phyloP scores from a whole-genome alignment of 257 asterid genomes.

The Capsicum chinense region DNA sequence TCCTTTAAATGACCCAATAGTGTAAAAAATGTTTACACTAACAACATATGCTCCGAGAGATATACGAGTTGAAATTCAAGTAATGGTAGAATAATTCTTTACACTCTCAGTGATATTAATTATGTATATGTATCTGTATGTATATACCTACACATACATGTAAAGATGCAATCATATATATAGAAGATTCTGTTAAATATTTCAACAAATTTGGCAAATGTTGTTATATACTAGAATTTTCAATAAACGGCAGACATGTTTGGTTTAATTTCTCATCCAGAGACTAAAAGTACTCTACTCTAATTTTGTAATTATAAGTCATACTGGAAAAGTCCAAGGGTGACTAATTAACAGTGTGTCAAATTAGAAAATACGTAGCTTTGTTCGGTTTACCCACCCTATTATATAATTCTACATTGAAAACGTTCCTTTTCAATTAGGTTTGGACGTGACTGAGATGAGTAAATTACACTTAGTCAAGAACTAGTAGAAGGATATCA shows the following conservation, averaged over 20 bases:
- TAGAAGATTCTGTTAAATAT: conserved; percentile 13
- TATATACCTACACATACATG: not conserved
- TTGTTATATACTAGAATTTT: not conserved
- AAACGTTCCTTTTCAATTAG: not conserved
- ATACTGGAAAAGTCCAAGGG: conserved; percentile 21
- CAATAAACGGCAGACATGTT: not conserved
- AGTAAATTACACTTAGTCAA: not conserved
- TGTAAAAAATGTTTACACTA: no score
- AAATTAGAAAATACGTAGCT: conserved; percentile 20
- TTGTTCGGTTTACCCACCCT: not conserved
- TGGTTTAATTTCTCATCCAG: conserved; percentile 11
- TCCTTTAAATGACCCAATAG: no score
- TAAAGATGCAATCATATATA: not conserved
- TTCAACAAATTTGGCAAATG: conserved; percentile 24
- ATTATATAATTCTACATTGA: not conserved
- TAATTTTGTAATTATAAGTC: not conserved
- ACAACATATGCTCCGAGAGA: no score
- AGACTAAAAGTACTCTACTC: not conserved
- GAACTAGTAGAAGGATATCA: not conserved
- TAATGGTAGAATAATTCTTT: no score
- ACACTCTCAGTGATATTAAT: no score
- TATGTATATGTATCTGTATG: not conserved
- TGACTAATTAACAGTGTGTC: conserved; percentile 8
- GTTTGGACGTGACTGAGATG: not conserved
- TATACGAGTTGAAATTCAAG: no score